Evolutionary conservation across 768 basidiomycete species (phyloP), one percentile per base, ranked within the genome.

Genomic region (Punctularia strigosozonata): DNA sequence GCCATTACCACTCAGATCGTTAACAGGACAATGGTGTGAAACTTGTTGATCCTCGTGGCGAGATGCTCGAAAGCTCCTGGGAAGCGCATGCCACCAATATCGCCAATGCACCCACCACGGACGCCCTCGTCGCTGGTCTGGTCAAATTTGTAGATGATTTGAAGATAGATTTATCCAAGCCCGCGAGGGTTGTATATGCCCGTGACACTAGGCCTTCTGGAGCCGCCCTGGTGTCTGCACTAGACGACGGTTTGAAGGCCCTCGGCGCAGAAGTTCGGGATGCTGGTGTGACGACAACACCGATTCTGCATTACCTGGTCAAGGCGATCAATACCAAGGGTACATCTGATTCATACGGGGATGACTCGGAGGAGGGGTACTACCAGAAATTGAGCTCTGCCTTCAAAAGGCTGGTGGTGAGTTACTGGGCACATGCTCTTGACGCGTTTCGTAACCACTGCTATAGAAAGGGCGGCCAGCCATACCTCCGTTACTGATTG

Each of bases 1-100:
- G 39, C 22, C 23, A 19, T 20, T 26, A 21, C 10, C 41, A 28
- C 15, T 13, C 26, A 30, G 20, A 8, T 26, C 39, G 28, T 35
- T 43, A 41, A 6, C 52, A 95, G 90, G 95, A 99, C 58, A 99
- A 99, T 56, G 95, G 95, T 21, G 95, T 97, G 46, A 99, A 99
- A 61, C 74, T 99, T 26, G 90, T 99, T 26, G 95, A 99, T 62
- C 89, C 95, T 17, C 79, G 76, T 12, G 95, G 95, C 17, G 94
- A 99, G 59, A 99, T 99, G 95, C 71, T 99, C 7, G 86, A 95
- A 54, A 65, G 82, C 2, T 71, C 84, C 26, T 99, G 95, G 95
- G 95, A 99, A 57, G 53, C 54, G 2, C 75, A 92, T 56, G 91
- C 92, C 4, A 94, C 95, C 7, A 60, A 61, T 5, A 63, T 99